Percentiles rank a stretch among this genome's conserved stretches.
phyloP scores from a whole-genome alignment of 805 yeast genomes.

The Nadsonia fulvescens region DNA sequence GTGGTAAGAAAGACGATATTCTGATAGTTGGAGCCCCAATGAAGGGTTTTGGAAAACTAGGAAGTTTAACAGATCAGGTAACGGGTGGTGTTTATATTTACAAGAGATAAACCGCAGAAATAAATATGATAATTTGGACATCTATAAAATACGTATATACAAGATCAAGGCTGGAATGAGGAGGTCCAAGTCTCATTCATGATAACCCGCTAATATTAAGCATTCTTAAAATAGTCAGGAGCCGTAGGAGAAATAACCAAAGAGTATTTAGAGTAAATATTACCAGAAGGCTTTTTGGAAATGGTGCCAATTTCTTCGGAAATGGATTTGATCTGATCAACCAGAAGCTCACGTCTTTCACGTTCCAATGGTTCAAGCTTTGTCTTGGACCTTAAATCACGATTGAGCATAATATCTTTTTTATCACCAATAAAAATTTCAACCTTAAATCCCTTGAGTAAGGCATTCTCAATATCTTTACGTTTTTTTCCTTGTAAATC shows the following conservation, averaged over 20 bases:
- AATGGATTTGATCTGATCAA: conserved; percentile 10
- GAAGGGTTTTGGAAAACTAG: too few species aligned
- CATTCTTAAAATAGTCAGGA: conserved; percentile 3
- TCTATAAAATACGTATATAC: background rate
- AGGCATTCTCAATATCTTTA: conserved; percentile 16
- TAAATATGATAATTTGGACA: conserved; percentile 1
- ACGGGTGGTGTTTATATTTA: too few species aligned
- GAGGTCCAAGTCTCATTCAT: conserved; percentile 1
- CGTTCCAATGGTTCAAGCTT: conserved; percentile 12
- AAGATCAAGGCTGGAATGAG: background rate
- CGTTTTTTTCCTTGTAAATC: conserved; percentile 18
- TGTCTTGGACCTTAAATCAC: conserved; percentile 2
- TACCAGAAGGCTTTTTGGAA: conserved; percentile 13
- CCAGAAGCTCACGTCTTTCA: conserved; percentile 14
- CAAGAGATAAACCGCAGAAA: too few species aligned
- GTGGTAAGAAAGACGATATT: too few species aligned
- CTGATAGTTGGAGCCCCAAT: too few species aligned
- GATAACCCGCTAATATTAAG: conserved; percentile 1
- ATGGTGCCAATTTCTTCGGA: conserved; percentile 13
- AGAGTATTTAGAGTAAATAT: conserved; percentile 9
- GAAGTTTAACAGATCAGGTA: too few species aligned
- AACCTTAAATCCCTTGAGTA: conserved; percentile 15
- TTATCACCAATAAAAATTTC: conserved; percentile 12
- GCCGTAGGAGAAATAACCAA: conserved; percentile 5
- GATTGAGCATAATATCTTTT: too few species aligned